Evolutionary conservation across 805 yeast genomes (phyloP).

Genomic region (Starmerella tilneyi): DNA sequence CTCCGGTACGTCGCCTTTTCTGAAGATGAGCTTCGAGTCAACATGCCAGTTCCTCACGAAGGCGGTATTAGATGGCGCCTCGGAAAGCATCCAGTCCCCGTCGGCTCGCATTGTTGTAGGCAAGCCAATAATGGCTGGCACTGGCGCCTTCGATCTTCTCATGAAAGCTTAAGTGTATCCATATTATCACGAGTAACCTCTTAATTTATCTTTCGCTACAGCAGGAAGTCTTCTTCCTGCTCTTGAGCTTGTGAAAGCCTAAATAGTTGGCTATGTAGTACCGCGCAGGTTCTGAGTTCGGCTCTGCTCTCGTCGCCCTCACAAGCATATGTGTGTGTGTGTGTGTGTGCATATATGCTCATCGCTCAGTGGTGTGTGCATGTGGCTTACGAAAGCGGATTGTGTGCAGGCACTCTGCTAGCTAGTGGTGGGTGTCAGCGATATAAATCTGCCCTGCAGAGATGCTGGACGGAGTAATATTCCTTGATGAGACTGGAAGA

Average conservation of each 20-base stretch:
- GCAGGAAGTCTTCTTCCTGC: no score
- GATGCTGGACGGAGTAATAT: constrained; percentile 8
- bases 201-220: no score
- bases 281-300: no score
- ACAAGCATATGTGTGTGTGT: no score
- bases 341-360: no score
- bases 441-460: not conserved
- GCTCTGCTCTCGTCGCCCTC: no score
- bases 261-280: no score
- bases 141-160: constrained; percentile 82
- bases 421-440: not conserved
- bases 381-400: no score
- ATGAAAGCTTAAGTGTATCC: constrained; percentile 10
- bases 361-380: no score
- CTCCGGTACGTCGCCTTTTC: constrained; percentile 84
- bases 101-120: constrained; percentile 91
- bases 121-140: constrained; percentile 81
- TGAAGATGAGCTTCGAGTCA: constrained; percentile 98
- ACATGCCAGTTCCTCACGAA: constrained; percentile 95
- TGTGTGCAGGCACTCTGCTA: no score
- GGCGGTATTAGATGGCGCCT: constrained; percentile 86
- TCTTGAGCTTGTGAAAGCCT: no score
- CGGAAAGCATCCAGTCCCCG: constrained; percentile 81
- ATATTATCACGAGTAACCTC: no score
- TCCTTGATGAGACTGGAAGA: constrained; percentile 3